Evolutionary conservation across 169 alveolate genomes (phyloP).

Genomic region (Neospora caninum): DNA sequence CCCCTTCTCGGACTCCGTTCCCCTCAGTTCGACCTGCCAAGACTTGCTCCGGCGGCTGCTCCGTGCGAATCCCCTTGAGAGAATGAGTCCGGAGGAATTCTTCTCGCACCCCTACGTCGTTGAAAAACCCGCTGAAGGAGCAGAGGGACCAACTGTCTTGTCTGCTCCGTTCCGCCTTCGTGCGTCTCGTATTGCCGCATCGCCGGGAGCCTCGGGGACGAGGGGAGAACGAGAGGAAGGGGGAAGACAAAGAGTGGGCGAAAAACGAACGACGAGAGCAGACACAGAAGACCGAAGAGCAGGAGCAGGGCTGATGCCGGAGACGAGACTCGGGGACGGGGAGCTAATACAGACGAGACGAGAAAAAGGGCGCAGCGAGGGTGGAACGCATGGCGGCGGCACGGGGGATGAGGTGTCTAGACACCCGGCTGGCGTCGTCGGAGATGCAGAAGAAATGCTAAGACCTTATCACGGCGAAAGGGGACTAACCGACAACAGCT

Average conservation of each 20-base stretch:
- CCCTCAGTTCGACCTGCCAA: not conserved
- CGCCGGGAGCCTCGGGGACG: not conserved
- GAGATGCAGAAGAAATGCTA: too few relatives aligned
- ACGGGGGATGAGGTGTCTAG: too few relatives aligned
- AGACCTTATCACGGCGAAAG: too few relatives aligned
- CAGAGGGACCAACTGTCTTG: too few relatives aligned
- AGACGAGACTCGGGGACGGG: too few relatives aligned
- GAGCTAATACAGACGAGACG: too few relatives aligned
- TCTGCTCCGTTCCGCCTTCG: not conserved
- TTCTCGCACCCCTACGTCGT: conserved; percentile 38
- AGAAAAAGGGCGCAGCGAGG: too few relatives aligned
- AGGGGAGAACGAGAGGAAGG: not conserved
- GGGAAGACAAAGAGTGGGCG: not conserved
- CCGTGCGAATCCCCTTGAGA: not conserved
- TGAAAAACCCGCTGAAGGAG: not conserved
- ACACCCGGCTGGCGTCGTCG: too few relatives aligned
- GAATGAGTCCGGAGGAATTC: conserved; percentile 4
- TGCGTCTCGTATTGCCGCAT: not conserved
- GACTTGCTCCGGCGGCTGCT: conserved; percentile 1
- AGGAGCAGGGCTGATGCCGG: not conserved
- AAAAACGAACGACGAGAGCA: not conserved
- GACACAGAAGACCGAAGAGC: not conserved
- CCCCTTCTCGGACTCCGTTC: not conserved
- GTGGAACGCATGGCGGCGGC: too few relatives aligned
- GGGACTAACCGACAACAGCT: too few relatives aligned